phyloP scores from a whole-genome alignment of 1,284 basidiomycete species.

The Ustilago cynodontis region DNA sequence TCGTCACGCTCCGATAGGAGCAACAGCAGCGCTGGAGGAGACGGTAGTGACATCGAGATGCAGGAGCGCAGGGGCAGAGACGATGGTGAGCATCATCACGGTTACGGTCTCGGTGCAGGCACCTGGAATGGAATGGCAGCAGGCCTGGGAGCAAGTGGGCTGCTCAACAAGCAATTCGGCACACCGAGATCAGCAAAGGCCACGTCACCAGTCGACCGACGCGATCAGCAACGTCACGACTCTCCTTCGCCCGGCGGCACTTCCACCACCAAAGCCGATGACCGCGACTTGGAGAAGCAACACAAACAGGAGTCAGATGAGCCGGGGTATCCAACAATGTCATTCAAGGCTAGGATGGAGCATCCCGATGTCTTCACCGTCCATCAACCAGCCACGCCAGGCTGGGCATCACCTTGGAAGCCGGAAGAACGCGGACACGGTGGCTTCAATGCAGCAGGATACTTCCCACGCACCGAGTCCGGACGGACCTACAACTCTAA shows the following conservation, averaged over 20 bases:
- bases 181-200: slow-evolving; percentile 13
- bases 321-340: slow-evolving; percentile 46
- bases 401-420: slow-evolving; percentile 65
- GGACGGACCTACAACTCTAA: slow-evolving; percentile 33
- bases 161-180: slow-evolving; percentile 35
- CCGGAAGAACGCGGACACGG: slow-evolving; percentile 55
- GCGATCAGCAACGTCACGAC: slow-evolving; percentile 26
- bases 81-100: slow-evolving; percentile 23
- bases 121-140: slow-evolving; percentile 38
- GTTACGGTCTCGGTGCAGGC: slow-evolving; percentile 36
- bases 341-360: slow-evolving; percentile 49
- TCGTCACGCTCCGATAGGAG: slow-evolving; percentile 29
- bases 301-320: slow-evolving; percentile 22
- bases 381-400: slow-evolving; percentile 62
- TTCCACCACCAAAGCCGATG: slow-evolving; percentile 37
- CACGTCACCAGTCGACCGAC: slow-evolving; percentile 4
- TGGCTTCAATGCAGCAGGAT: slow-evolving; percentile 44
- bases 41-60: slow-evolving; percentile 45
- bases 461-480: slow-evolving; percentile 57
- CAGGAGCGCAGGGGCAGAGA: slow-evolving; percentile 28
- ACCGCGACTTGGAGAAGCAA: slow-evolving; percentile 38
- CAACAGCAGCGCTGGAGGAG: slow-evolving; percentile 14
- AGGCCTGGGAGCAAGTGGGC: slow-evolving; percentile 45
- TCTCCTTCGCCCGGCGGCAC: slow-evolving; percentile 46
- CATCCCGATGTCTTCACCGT: slow-evolving; percentile 55